Evolutionary conservation across 495 filamentous ascomycete species (phyloP).

Genomic region (Tirmania nivea): DNA sequence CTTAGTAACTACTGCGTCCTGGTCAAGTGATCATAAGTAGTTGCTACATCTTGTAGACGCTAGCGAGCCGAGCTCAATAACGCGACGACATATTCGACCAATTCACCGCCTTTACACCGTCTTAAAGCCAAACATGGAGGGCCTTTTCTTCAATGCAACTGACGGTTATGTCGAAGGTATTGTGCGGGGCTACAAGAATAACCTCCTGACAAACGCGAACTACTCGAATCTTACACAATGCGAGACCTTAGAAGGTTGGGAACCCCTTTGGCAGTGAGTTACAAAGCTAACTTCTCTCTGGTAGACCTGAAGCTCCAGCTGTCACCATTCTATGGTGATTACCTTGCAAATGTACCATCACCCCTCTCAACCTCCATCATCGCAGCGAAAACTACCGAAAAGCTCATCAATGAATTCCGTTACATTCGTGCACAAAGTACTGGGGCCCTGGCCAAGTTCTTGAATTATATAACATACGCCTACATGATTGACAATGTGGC

Average conservation of each 20-base stretch:
- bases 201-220: constrained; percentile 70
- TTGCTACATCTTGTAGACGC: no score
- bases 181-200: constrained; percentile 89
- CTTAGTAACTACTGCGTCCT: no score
- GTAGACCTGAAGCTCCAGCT: constrained; percentile 95
- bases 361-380: constrained; percentile 92
- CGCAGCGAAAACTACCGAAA: constrained; percentile 87
- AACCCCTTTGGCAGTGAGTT: background rate
- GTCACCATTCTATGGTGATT: constrained; percentile 88
- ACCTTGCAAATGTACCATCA: constrained; percentile 79
- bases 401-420: constrained; percentile 90
- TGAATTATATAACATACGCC: constrained; percentile 92
- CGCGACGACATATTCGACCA: no score
- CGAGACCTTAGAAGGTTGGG: constrained; percentile 80
- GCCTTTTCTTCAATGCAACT: constrained; percentile 87
- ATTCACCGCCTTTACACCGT: no score
- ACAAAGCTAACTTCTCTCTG: no score
- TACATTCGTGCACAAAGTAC: constrained; percentile 84
- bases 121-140: constrained; percentile 47
- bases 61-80: no score
- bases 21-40: no score
- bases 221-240: constrained; percentile 96
- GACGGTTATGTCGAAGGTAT: constrained; percentile 96
- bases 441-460: constrained; percentile 74
- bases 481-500: constrained; percentile 99